A percentile compares a stretch with the other conserved stretches of the same genome.
Evolutionary conservation across 164 flowering plant species (phyloP).

Genomic region (Taxillus chinensis): DNA sequence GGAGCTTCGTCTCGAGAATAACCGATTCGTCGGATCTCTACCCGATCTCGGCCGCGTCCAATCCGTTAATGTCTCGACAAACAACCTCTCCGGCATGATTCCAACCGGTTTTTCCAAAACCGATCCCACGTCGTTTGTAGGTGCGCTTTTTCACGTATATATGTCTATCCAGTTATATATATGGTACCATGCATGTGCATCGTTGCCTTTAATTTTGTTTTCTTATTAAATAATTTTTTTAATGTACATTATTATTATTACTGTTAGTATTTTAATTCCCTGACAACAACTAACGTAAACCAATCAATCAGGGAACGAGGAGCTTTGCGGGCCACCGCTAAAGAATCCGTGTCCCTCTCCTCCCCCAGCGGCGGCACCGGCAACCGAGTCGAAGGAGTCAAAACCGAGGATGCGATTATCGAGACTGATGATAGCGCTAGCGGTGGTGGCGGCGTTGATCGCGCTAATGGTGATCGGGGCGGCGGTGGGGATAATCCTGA

Average conservation of each 20-base stretch:
- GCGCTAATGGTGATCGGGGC: not conserved
- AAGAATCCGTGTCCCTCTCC: constrained; percentile 5
- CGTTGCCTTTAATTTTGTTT: too few relatives aligned
- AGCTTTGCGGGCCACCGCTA: constrained; percentile 47
- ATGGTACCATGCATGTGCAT: too few relatives aligned
- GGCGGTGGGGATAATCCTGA: not conserved
- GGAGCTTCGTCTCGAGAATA: constrained; percentile 36
- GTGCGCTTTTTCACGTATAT: constrained; percentile 6
- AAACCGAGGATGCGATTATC: not conserved
- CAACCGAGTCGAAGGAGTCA: not conserved
- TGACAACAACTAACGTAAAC: too few relatives aligned
- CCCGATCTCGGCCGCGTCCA: constrained; percentile 21
- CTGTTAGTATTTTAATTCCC: too few relatives aligned
- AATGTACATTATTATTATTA: too few relatives aligned
- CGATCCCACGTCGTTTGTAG: constrained; percentile 21
- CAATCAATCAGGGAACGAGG: constrained; percentile 34
- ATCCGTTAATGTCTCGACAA: constrained; percentile 26
- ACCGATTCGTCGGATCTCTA: constrained; percentile 31
- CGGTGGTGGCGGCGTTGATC: not conserved
- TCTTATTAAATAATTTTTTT: too few relatives aligned
- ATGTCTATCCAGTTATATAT: too few relatives aligned
- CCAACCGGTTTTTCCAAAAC: constrained; percentile 23
- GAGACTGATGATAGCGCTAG: not conserved
- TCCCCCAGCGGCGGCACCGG: not conserved
- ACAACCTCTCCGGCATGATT: constrained; percentile 29